phyloP scores from a whole-genome alignment of 495 filamentous ascomycete species.

The Aspergillus cristatus region DNA sequence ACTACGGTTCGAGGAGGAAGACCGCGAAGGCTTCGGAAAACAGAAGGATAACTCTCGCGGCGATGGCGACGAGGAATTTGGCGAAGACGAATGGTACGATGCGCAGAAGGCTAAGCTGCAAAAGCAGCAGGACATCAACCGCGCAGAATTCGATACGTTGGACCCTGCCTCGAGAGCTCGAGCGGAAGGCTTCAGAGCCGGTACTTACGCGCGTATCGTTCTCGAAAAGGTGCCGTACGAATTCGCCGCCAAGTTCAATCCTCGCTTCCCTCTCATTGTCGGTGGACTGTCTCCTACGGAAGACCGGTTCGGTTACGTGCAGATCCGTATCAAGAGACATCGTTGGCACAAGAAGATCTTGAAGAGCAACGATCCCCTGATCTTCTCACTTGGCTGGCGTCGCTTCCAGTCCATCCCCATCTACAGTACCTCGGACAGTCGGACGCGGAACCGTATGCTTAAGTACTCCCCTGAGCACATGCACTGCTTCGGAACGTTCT shows the following conservation, averaged over 20 bases:
- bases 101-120: constrained; percentile 88
- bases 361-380: constrained; percentile 93
- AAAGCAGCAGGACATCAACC: constrained; percentile 92
- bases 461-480: constrained; percentile 98
- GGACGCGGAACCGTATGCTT: constrained; percentile 90
- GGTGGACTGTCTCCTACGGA: constrained; percentile 87
- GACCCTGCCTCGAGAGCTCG: constrained; percentile 70
- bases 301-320: constrained; percentile 89
- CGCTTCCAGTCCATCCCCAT: constrained; percentile 87
- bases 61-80: constrained; percentile 63
- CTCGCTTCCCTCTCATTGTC: constrained; percentile 76
- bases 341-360: constrained; percentile 99
- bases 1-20: constrained; percentile 92
- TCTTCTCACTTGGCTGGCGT: constrained; percentile 96
- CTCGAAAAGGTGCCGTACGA: constrained; percentile 83
- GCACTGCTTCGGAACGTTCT: constrained; percentile 95
- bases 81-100: constrained; percentile 98
- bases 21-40: constrained; percentile 84
- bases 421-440: constrained; percentile 88
- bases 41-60: constrained; percentile 64
- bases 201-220: constrained; percentile 85
- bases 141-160: constrained; percentile 75
- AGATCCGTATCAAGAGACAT: constrained; percentile 92
- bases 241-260: constrained; percentile 80
- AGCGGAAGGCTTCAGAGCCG: constrained; percentile 87